Evolutionary conservation across 1,284 basidiomycete genomes (phyloP).

Genomic region (Ganoderma lucidum): DNA sequence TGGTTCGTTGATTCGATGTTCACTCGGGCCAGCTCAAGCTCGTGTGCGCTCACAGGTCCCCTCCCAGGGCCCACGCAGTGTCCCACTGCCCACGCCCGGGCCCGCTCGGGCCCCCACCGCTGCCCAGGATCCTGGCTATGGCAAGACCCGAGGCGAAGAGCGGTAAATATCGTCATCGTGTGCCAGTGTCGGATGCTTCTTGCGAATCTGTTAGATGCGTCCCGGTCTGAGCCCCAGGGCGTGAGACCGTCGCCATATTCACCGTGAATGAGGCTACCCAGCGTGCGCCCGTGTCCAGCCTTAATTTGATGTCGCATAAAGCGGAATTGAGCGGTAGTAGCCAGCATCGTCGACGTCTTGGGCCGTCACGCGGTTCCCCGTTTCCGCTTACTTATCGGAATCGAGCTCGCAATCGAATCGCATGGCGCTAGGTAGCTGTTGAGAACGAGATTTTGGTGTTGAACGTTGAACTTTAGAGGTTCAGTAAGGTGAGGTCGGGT

Average conservation of each 20-base stretch:
- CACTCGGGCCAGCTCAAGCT: not conserved
- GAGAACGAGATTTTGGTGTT: not conserved
- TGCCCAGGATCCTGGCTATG: conserved; percentile 7
- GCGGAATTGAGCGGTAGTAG: not conserved
- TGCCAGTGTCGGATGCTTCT: not conserved
- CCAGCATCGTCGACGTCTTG: too few species aligned
- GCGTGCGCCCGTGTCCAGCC: not conserved
- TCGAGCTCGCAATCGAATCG: not conserved
- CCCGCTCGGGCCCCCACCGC: not conserved
- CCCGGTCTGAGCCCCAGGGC: not conserved
- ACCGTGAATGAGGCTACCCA: conserved; percentile 1
- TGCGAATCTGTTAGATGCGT: not conserved
- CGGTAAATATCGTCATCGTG: conserved; percentile 3
- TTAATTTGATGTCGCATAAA: not conserved
- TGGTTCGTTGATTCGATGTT: not conserved
- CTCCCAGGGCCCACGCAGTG: too few species aligned
- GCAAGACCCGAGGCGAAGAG: not conserved
- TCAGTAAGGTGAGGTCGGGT: too few species aligned
- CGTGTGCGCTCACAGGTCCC: not conserved
- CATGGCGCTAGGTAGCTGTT: not conserved
- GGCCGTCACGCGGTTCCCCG: too few species aligned
- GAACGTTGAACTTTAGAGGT: too few species aligned
- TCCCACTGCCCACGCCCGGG: not conserved
- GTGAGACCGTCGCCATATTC: conserved; percentile 8
- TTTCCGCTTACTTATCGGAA: too few species aligned